A percentile compares a stretch with the other conserved stretches of the same genome.
Conservation (phyloP, 2,329 filamentous ascomycete species). For the Penicillium fuscoglaucum region DNA sequence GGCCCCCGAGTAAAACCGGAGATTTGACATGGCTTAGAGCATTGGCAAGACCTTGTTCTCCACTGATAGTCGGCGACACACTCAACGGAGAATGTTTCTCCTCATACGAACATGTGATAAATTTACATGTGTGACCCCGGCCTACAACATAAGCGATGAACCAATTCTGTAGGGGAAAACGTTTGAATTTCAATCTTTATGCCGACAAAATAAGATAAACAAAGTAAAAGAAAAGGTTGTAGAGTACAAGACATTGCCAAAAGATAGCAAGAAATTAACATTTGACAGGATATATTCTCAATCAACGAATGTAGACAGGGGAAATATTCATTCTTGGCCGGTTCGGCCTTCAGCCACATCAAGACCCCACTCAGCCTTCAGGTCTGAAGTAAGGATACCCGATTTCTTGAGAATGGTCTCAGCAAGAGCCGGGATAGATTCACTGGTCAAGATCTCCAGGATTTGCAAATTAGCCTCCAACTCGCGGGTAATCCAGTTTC, state of each 20-base stretch:
- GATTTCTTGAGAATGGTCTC: slow-evolving; percentile 27
- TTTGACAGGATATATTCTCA: background rate
- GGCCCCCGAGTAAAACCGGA: background rate
- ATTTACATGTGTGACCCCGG: background rate
- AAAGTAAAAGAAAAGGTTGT: background rate
- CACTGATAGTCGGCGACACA: background rate
- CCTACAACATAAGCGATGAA: background rate
- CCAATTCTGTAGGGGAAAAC: background rate
- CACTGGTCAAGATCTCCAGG: slow-evolving; percentile 29
- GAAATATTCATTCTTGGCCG: slow-evolving; percentile 1
- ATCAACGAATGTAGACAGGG: background rate
- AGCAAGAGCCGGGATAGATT: slow-evolving; percentile 24
- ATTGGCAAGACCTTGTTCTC: background rate
- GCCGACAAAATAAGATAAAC: background rate
- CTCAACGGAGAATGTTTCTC: background rate
- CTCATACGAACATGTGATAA: too few species aligned
- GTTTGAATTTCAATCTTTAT: background rate
- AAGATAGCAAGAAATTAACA: background rate
- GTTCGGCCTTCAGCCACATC: slow-evolving; percentile 10
- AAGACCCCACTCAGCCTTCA: slow-evolving; percentile 22
- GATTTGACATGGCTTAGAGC: background rate
- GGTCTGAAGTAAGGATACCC: slow-evolving; percentile 15
- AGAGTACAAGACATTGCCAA: slow-evolving; percentile 2
- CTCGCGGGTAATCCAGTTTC: slow-evolving; percentile 31
- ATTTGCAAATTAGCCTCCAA: slow-evolving; percentile 27